Conservation (phyloP, 2,329 filamentous ascomycete species). For the Xylariaceae sp. region DNA sequence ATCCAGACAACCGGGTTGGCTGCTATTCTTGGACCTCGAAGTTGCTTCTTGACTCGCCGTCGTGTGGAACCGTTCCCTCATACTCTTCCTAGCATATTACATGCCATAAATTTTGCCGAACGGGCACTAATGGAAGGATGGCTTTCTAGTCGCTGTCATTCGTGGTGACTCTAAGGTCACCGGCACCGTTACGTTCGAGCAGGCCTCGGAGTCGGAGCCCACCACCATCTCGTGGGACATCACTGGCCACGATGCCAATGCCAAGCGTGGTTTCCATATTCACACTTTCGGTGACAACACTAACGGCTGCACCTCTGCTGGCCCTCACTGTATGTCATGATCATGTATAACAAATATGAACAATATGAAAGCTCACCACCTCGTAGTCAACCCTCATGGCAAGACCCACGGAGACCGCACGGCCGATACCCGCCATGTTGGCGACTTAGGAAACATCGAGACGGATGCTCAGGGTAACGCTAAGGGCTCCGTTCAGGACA, state of each 20-base stretch:
- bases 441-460: conserved; percentile 96
- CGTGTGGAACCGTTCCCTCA: conserved; percentile 29
- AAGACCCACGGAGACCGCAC: conserved; percentile 89
- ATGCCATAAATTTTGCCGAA: conserved; percentile 31
- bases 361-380: conserved; percentile 20
- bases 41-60: conserved; percentile 22
- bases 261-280: conserved; percentile 97
- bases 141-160: conserved; percentile 81
- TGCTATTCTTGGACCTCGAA: conserved; percentile 19
- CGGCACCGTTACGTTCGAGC: conserved; percentile 95
- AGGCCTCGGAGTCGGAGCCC: conserved; percentile 78
- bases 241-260: conserved; percentile 89
- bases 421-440: conserved; percentile 89
- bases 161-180: conserved; percentile 96
- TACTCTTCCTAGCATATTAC: conserved; percentile 7
- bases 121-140: conserved; percentile 32
- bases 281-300: conserved; percentile 99
- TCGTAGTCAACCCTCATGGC: conserved; percentile 87
- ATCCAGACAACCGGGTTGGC: conserved; percentile 14
- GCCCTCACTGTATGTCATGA: conserved; percentile 83
- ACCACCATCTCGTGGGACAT: conserved; percentile 95
- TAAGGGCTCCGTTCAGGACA: conserved; percentile 80
- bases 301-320: conserved; percentile 98
- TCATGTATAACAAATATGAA: neutral
- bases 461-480: conserved; percentile 92